Conservation (phyloP, 1,284 basidiomycete species). For the Melampsora larici-populina region DNA sequence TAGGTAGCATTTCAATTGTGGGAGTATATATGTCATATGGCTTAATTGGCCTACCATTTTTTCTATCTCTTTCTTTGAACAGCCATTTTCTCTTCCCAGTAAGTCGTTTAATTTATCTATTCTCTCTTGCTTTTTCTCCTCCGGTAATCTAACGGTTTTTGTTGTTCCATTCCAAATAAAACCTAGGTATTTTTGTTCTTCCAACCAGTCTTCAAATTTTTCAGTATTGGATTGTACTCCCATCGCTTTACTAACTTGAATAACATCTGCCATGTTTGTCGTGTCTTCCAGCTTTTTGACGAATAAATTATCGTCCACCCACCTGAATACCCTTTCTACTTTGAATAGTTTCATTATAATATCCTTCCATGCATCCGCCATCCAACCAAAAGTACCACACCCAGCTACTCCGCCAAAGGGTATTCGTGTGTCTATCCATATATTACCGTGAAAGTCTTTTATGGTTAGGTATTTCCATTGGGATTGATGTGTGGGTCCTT, state of each 20-base stretch:
- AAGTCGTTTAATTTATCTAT: too few relatives aligned
- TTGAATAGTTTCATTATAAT: neutral
- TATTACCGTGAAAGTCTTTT: neutral
- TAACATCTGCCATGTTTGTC: neutral
- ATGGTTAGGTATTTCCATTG: conserved; percentile 4
- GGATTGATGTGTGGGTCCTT: neutral
- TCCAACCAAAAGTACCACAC: neutral
- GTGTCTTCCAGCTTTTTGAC: neutral
- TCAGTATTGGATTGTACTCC: neutral
- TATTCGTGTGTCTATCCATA: neutral
- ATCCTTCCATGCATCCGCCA: neutral
- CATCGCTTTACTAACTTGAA: neutral
- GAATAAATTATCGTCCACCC: neutral
- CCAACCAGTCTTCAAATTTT: neutral
- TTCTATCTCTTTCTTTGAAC: too few relatives aligned
- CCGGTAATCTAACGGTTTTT: neutral
- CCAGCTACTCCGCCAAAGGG: conserved; percentile 11
- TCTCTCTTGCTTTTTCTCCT: neutral
- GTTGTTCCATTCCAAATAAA: neutral
- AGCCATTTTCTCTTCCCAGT: too few relatives aligned
- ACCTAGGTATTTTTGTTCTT: too few relatives aligned
- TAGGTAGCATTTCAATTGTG: too few relatives aligned
- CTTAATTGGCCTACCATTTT: too few relatives aligned
- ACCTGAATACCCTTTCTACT: neutral
- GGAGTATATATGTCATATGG: too few relatives aligned